Evolutionary conservation across 768 basidiomycete genomes (phyloP).

Genomic region (Suillus placidus): DNA sequence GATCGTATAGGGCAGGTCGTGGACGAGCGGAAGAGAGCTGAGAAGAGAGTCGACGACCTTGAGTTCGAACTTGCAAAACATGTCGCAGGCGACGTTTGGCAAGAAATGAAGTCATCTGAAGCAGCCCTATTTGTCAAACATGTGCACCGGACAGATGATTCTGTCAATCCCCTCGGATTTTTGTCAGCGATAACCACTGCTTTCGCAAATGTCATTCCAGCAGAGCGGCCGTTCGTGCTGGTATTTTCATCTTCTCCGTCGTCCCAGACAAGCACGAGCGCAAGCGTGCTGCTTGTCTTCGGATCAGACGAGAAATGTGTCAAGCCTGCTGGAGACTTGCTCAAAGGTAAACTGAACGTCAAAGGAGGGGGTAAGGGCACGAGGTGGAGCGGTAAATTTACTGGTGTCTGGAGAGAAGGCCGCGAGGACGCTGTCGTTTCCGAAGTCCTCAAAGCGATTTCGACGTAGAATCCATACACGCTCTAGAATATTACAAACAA

Average conservation of each 20-base stretch:
- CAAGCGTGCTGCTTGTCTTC: conserved; percentile 59
- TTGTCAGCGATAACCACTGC: conserved; percentile 58
- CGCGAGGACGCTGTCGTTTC: conserved; percentile 24
- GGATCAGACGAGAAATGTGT: conserved; percentile 64
- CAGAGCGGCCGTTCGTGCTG: conserved; percentile 43
- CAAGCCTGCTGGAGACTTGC: conserved; percentile 56
- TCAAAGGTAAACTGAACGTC: conserved; percentile 59
- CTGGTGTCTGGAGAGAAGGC: conserved; percentile 41
- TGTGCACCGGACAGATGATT: conserved; percentile 64
- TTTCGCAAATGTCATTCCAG: conserved; percentile 33
- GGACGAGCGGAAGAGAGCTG: conserved; percentile 65
- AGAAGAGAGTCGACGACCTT: conserved; percentile 69
- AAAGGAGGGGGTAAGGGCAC: conserved; percentile 81
- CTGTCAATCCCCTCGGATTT: conserved; percentile 58
- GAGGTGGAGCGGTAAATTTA: conserved; percentile 76
- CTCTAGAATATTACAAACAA: conserved; percentile 12
- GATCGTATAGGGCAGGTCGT: conserved; percentile 69
- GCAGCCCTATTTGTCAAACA: conserved; percentile 46
- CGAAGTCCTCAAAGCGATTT: conserved; percentile 21
- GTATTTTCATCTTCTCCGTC: conserved; percentile 67
- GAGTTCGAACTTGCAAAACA: conserved; percentile 63
- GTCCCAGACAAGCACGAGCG: conserved; percentile 50
- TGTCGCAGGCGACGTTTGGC: conserved; percentile 46
- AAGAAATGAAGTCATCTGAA: conserved; percentile 35
- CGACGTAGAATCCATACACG: conserved; percentile 11